phyloP scores from a whole-genome alignment of 2,329 filamentous ascomycete genomes.

The Xylaria multiplex region DNA sequence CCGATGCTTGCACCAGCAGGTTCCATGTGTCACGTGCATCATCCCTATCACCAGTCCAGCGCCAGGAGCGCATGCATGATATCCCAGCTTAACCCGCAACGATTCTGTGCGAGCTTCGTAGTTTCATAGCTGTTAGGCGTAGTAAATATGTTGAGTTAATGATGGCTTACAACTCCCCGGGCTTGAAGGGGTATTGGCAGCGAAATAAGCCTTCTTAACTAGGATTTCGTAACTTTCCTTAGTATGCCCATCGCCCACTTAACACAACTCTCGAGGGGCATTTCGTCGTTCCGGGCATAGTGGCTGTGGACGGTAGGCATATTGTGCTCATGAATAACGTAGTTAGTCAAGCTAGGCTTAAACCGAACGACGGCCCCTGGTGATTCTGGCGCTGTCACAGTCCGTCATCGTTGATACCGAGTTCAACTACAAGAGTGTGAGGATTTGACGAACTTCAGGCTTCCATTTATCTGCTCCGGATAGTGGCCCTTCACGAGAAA shows the following conservation, averaged over 20 bases:
- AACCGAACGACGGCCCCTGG: not conserved
- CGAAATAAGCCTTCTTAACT: not conserved
- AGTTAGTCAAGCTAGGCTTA: not conserved
- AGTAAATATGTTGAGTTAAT: not conserved
- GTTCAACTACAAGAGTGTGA: not conserved
- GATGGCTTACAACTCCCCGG: not conserved
- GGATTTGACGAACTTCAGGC: not conserved
- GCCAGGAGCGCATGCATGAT: not conserved
- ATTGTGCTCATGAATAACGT: not conserved
- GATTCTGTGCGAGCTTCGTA: not conserved
- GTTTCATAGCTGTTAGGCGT: not conserved
- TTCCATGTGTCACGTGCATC: slow-evolving; percentile 10
- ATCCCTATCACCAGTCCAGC: not conserved
- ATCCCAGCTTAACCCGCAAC: not conserved
- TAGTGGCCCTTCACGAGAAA: not conserved
- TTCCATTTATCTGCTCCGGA: not conserved
- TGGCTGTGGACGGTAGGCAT: too few species aligned
- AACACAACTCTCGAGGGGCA: not conserved
- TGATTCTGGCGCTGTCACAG: not conserved
- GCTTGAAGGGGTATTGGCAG: not conserved
- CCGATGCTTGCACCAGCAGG: not conserved
- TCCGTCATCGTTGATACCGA: not conserved
- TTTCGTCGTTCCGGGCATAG: not conserved
- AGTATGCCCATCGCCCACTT: not conserved
- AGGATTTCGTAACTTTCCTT: not conserved